A percentile compares a stretch with the other conserved stretches of the same genome.
Evolutionary conservation across 352 stramenopile species (phyloP).

Genomic region (Globisporangium alternatum): DNA sequence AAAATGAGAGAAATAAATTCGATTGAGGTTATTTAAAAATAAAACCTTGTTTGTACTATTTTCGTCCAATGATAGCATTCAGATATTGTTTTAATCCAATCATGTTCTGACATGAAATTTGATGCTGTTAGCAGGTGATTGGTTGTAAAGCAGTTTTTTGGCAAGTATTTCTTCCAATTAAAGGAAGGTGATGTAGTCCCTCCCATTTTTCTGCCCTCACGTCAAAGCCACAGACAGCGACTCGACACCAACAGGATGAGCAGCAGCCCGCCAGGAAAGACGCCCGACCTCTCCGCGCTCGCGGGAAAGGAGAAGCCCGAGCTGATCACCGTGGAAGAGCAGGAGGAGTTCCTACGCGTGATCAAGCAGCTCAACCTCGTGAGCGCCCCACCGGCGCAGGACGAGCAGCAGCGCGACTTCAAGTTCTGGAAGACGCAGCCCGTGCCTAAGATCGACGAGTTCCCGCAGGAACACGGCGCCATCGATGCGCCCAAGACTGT

Average conservation of each 20-base stretch:
- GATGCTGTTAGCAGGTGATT: no score
- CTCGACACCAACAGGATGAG: background rate
- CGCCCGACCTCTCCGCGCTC: background rate
- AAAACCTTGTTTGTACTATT: no score
- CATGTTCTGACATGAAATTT: no score
- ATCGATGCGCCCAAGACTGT: constrained; percentile 93
- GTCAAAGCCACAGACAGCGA: background rate
- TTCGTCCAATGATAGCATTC: no score
- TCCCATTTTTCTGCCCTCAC: no score
- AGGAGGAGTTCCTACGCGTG: constrained; percentile 69
- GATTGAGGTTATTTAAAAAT: no score
- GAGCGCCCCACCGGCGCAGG: constrained; percentile 19
- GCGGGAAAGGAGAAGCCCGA: constrained; percentile 21
- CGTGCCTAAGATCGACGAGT: constrained; percentile 69
- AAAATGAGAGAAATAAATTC: no score
- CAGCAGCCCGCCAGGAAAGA: constrained; percentile 1
- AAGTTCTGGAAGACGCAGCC: constrained; percentile 93
- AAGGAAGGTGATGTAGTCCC: no score
- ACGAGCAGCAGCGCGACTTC: constrained; percentile 41
- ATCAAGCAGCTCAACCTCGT: constrained; percentile 63
- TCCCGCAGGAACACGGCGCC: constrained; percentile 75
- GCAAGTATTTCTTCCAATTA: no score
- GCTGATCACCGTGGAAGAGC: constrained; percentile 49
- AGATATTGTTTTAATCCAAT: no score
- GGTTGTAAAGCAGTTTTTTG: no score